Percentiles rank a stretch among this genome's conserved stretches.
These are phyloP conservation scores for Cadophora sp. DNA, from an alignment of 2,329 filamentous ascomycete species.

Conservation along the genomic window DNA sequence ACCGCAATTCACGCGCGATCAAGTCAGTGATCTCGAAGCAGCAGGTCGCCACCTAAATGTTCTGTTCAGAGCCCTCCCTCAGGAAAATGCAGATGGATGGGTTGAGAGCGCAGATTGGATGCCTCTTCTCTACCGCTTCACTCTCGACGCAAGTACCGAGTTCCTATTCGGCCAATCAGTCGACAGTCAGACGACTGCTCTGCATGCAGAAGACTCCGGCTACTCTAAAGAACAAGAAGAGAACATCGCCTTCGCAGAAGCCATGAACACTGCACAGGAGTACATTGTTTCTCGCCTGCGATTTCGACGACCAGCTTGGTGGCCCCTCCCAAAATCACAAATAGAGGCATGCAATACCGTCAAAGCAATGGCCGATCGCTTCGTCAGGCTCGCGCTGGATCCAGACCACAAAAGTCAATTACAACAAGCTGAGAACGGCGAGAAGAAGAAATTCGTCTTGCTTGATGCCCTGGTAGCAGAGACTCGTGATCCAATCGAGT, in stretches of 20 bases:
- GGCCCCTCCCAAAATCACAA: conserved; percentile 42
- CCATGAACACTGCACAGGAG: conserved; percentile 47
- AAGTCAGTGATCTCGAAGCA: conserved; percentile 45
- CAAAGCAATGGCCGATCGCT: conserved; percentile 38
- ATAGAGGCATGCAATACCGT: conserved; percentile 39
- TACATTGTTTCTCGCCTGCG: conserved; percentile 43
- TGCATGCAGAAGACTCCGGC: conserved; percentile 36
- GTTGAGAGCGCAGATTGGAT: conserved; percentile 57
- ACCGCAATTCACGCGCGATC: conserved; percentile 46
- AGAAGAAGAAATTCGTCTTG: conserved; percentile 47
- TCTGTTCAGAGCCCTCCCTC: conserved; percentile 38
- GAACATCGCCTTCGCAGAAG: conserved; percentile 46
- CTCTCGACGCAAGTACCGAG: conserved; percentile 62
- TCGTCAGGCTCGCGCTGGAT: conserved; percentile 37
- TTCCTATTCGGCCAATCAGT: conserved; percentile 65
- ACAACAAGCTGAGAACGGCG: conserved; percentile 14
- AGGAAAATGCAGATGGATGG: conserved; percentile 31
- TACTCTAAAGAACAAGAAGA: conserved; percentile 28
- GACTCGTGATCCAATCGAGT: conserved; percentile 46
- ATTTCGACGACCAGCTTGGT: conserved; percentile 37
- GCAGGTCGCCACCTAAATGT: conserved; percentile 58
- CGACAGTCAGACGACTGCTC: conserved; percentile 50
- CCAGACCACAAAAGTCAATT: conserved; percentile 42
- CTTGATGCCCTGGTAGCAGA: conserved; percentile 57
- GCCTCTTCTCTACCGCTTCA: conserved; percentile 63